phyloP scores from a whole-genome alignment of 805 yeast species.

The Wickerhamomyces pijperi region DNA sequence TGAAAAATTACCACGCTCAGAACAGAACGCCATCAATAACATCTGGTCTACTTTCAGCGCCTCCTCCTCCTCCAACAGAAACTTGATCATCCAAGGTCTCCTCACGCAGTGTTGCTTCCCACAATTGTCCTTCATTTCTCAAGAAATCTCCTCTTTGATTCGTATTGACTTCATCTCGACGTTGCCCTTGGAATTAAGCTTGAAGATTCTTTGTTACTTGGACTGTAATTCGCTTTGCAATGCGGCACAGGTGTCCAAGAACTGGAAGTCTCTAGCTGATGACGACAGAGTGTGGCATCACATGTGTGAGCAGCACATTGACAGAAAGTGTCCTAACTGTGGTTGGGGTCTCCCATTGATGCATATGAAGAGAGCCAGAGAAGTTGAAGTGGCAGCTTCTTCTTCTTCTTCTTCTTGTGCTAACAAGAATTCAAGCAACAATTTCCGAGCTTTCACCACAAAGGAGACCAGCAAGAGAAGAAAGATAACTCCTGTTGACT shows the following conservation, averaged over 20 bases:
- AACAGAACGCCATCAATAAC: slow-evolving; percentile 67
- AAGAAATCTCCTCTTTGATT: slow-evolving; percentile 68
- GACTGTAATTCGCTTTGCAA: slow-evolving; percentile 90
- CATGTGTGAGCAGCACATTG: slow-evolving; percentile 97
- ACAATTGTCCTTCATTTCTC: slow-evolving; percentile 75
- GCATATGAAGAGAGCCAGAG: slow-evolving; percentile 72
- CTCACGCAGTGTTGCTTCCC: slow-evolving; percentile 91
- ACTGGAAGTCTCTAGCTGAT: slow-evolving; percentile 86
- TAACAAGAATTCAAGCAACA: no score
- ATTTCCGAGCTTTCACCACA: slow-evolving; percentile 6
- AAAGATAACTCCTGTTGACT: slow-evolving; percentile 12
- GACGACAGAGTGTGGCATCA: slow-evolving; percentile 97
- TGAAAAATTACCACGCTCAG: slow-evolving; percentile 53
- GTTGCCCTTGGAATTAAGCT: slow-evolving; percentile 75
- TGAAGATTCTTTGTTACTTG: slow-evolving; percentile 76
- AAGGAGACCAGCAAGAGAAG: slow-evolving; percentile 13
- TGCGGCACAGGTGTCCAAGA: slow-evolving; percentile 84
- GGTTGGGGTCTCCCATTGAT: slow-evolving; percentile 97
- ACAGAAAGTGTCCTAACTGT: slow-evolving; percentile 92
- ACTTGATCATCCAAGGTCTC: slow-evolving; percentile 71
- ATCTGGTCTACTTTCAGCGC: slow-evolving; percentile 79
- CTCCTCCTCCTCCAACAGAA: slow-evolving; percentile 59
- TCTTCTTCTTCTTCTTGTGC: no score
- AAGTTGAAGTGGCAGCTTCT: slow-evolving; percentile 21
- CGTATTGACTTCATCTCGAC: slow-evolving; percentile 82